Conservation (phyloP, 2,329 filamentous ascomycete genomes). For the Magnaporthales sp. region DNA sequence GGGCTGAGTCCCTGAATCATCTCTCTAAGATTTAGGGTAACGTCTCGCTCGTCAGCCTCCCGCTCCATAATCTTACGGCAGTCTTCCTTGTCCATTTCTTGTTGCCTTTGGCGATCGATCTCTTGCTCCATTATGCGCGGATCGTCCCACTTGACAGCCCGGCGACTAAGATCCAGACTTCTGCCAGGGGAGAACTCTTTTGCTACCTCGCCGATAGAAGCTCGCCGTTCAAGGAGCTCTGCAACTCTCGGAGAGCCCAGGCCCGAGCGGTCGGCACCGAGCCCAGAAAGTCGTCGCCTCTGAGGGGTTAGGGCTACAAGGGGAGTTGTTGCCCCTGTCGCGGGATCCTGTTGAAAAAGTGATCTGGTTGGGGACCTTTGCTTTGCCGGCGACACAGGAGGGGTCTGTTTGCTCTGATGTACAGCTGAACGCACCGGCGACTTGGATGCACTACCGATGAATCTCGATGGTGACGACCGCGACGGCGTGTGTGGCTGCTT, state of each 20-base stretch:
- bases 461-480: constrained; percentile 12
- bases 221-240: constrained; percentile 60
- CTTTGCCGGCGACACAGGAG: constrained; percentile 18
- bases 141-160: constrained; percentile 55
- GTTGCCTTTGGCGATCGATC: constrained; percentile 50
- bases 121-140: constrained; percentile 54
- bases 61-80: constrained; percentile 45
- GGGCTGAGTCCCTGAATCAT: constrained; percentile 74
- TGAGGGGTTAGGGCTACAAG: constrained; percentile 56
- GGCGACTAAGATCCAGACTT: constrained; percentile 20
- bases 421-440: constrained; percentile 16
- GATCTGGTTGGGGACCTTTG: constrained; percentile 16
- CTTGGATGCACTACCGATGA: constrained; percentile 17
- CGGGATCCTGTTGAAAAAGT: constrained; percentile 44
- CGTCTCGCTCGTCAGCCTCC: constrained; percentile 50
- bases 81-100: constrained; percentile 54
- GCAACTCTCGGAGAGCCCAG: constrained; percentile 69
- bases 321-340: constrained; percentile 51
- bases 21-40: constrained; percentile 60
- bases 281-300: constrained; percentile 50
- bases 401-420: constrained; percentile 19
- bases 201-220: constrained; percentile 61
- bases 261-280: constrained; percentile 62
- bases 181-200: constrained; percentile 51
- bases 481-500: constrained; percentile 9